Percentiles rank a stretch among this genome's conserved stretches.
phyloP scores from a whole-genome alignment of 2,329 filamentous ascomycete species.

The Ceratocystis ficicola region DNA sequence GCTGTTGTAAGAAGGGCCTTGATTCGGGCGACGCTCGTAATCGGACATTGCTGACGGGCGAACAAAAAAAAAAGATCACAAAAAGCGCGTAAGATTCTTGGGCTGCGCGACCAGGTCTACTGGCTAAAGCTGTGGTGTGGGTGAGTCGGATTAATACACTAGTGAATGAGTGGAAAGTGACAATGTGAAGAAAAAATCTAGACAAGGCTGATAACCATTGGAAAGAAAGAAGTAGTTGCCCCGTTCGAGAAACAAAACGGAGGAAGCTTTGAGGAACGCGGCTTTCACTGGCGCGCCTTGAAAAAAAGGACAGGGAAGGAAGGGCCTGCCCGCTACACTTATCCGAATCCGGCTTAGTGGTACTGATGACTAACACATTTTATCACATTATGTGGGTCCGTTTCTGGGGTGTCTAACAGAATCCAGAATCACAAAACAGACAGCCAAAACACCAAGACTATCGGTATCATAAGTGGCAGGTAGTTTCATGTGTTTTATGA shows the following conservation, averaged over 20 bases:
- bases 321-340: background rate
- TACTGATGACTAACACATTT: background rate
- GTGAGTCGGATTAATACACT: background rate
- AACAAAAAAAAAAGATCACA: background rate
- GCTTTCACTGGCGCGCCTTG: conserved; percentile 11
- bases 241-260: conserved; percentile 3
- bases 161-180: background rate
- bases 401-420: background rate
- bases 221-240: conserved; percentile 17
- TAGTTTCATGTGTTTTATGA: background rate
- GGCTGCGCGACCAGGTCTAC: background rate
- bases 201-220: conserved; percentile 22
- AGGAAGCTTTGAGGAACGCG: conserved; percentile 15
- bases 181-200: background rate
- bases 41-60: conserved; percentile 38
- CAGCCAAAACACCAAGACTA: conserved; percentile 1
- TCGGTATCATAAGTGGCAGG: background rate
- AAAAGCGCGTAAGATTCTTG: background rate
- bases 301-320: conserved; percentile 8
- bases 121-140: background rate
- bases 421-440: background rate
- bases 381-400: background rate
- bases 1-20: conserved; percentile 38
- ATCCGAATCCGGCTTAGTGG: conserved; percentile 15
- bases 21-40: conserved; percentile 43